A percentile compares a stretch with the other conserved stretches of the same genome.
Evolutionary conservation across 148 eudicot species (phyloP).

Genomic region (Polygonum aviculare): DNA sequence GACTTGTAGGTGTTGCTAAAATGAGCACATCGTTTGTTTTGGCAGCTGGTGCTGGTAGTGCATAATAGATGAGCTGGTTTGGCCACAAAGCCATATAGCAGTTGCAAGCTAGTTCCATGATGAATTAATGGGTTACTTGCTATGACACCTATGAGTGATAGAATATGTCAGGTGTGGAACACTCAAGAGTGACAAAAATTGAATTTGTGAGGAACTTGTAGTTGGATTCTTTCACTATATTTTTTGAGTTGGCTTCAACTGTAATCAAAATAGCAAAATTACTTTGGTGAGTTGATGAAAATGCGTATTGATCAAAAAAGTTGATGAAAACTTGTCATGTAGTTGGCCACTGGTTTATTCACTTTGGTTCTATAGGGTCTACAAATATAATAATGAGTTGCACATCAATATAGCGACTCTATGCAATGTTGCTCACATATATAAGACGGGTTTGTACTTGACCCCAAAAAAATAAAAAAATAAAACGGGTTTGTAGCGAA

Average conservation of each 20-base stretch:
- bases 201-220: not conserved
- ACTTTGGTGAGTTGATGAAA: too few relatives aligned
- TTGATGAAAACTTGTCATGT: not conserved
- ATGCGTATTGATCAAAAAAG: too few relatives aligned
- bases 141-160: not conserved
- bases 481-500: not conserved
- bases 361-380: not conserved
- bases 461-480: too few relatives aligned
- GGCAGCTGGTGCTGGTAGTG: not conserved
- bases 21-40: not conserved
- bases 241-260: not conserved
- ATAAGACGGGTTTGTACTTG: too few relatives aligned
- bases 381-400: not conserved
- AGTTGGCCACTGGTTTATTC: not conserved
- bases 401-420: not conserved
- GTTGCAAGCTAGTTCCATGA: too few relatives aligned
- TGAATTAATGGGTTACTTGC: not conserved
- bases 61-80: not conserved
- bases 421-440: not conserved
- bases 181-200: not conserved
- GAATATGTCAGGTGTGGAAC: not conserved
- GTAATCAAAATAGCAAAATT: not conserved
- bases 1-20: not conserved
- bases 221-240: not conserved
- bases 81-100: not conserved